Evolutionary conservation across 176 grass and related monocot species (phyloP), one percentile per base, ranked within the genome.

Genomic region (Bonia amplexicaulis): DNA sequence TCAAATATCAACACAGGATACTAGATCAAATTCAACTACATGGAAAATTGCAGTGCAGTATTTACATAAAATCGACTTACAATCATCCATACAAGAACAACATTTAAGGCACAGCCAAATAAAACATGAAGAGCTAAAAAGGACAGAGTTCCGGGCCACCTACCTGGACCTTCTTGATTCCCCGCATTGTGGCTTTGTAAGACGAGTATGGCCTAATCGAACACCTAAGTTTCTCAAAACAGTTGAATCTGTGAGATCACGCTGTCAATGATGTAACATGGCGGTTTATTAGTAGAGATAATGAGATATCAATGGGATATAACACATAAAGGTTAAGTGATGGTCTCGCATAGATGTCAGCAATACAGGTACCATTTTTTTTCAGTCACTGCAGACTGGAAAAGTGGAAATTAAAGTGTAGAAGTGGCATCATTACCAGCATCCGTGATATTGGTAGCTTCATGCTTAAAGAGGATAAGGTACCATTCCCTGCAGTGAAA

Each of bases 161-260:
- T 69, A 96, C 96, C 96, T 96, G 84, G 15, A 99, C 84, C 86
- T 99, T 96, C 40, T 89, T 89, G 80, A 99, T 96, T 96, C 96
- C 96, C 37, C 82, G 88, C 3, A 96, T 80, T 44, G 96, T 89
- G 78, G 79, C 91, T 92, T 86, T 99, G 87, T 99, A 99, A 87
- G 95, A 88, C 78, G 61, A 99, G 96, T 65, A 89, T 99, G 79
- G 19, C 91, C 96, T 85, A 99, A 86, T 84, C 96, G 90, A 67
- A 94, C 79, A 64, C 93, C 96, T 84, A 99, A 84, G 73, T 99
- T 99, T 90, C 96, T 92, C 73, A 99, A 82, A 74, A 96, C 91
- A 78, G 96, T 99, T 40, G 96, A 98, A 83, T 99, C 96, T 69
- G 93, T 96, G 66, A 99, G 90, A 84, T 99, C 96, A 73, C 91